Evolutionary conservation across 1,139 yeast species (phyloP).

Genomic region (Pichia sp.): DNA sequence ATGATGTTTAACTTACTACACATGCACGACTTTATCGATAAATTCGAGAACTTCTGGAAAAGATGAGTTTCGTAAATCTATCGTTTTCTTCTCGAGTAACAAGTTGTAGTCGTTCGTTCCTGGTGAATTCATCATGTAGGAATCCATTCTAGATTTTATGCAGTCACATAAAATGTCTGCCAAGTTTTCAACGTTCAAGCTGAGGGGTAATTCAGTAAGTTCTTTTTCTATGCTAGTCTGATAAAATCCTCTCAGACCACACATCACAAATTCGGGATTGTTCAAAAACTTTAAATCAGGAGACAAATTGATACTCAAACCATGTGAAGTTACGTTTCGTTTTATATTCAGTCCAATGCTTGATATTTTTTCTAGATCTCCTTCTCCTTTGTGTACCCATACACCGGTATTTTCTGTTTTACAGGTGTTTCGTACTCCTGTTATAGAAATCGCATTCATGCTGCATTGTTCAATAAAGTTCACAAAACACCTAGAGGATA

Average conservation of each 20-base stretch:
- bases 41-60: neutral
- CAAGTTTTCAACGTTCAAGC: slow-evolving; percentile 5
- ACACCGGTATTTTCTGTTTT: slow-evolving; percentile 79
- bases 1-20: neutral
- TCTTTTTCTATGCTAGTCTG: slow-evolving; percentile 46
- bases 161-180: slow-evolving; percentile 7
- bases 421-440: slow-evolving; percentile 18
- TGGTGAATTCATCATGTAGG: slow-evolving; percentile 14
- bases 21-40: slow-evolving; percentile 1
- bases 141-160: slow-evolving; percentile 12
- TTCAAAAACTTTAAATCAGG: slow-evolving; percentile 75
- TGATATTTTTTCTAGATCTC: slow-evolving; percentile 62
- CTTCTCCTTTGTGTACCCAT: slow-evolving; percentile 46
- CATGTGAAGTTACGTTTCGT: slow-evolving; percentile 83
- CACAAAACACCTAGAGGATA: slow-evolving; percentile 75
- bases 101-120: neutral
- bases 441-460: slow-evolving; percentile 45
- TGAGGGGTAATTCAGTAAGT: neutral
- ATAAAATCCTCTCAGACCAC: slow-evolving; percentile 68
- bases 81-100: neutral
- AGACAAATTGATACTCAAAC: slow-evolving; percentile 73
- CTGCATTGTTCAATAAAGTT: slow-evolving; percentile 63
- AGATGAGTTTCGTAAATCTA: neutral
- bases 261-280: slow-evolving; percentile 60
- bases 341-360: slow-evolving; percentile 88